Conservation (phyloP, 768 basidiomycete species). For the Dacryopinax primogenitus region DNA sequence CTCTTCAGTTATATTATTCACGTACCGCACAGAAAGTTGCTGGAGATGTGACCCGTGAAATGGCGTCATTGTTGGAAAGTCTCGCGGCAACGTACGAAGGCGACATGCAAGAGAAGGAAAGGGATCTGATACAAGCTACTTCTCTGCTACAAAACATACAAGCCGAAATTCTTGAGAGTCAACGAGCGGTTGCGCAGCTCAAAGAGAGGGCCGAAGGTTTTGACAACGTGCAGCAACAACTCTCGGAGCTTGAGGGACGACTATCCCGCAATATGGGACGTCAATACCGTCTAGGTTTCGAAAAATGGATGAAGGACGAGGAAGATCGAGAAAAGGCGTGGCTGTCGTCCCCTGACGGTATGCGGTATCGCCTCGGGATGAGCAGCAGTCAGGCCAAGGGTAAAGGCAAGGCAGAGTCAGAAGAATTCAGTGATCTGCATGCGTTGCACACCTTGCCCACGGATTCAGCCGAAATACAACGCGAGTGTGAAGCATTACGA, state of each 20-base stretch:
- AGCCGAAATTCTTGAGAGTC: conserved; percentile 77
- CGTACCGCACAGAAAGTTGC: conserved; percentile 73
- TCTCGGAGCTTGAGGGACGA: conserved; percentile 52
- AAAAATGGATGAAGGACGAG: conserved; percentile 84
- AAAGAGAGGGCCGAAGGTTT: conserved; percentile 56
- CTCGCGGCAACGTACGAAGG: conserved; percentile 83
- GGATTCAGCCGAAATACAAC: conserved; percentile 41
- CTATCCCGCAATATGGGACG: conserved; percentile 65
- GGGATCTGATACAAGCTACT: conserved; percentile 80
- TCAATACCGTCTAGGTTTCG: conserved; percentile 76
- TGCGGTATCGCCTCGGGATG: conserved; percentile 35
- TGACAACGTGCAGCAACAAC: conserved; percentile 41
- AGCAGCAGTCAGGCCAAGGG: conserved; percentile 31
- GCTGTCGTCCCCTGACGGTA: conserved; percentile 48
- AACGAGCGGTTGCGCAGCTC: conserved; percentile 58
- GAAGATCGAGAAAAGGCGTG: conserved; percentile 60
- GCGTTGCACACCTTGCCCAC: conserved; percentile 45
- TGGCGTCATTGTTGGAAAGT: conserved; percentile 73
- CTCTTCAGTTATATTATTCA: conserved; percentile 68
- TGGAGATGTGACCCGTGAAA: conserved; percentile 71
- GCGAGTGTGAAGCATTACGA: conserved; percentile 46
- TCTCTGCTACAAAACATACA: conserved; percentile 76
- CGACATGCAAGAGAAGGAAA: conserved; percentile 82
- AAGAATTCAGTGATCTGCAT: conserved; percentile 54
- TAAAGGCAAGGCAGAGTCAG: conserved; percentile 36